Base-by-base conservation (phyloP, 179 eudicot genomes). In the Beta macrorhiza region DNA sequence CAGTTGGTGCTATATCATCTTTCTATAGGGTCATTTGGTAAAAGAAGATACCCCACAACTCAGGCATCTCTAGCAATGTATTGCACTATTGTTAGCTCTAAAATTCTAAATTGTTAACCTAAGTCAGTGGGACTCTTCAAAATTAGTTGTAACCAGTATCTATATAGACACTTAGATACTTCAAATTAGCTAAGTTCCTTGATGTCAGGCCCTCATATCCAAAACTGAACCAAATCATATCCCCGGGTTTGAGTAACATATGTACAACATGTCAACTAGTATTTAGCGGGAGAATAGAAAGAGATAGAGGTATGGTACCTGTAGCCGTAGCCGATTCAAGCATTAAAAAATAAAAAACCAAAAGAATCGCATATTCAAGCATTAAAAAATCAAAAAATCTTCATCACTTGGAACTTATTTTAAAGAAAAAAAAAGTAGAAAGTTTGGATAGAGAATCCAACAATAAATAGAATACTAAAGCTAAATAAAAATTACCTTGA, bases 261-360 rank as follows among this genome's bases (percentile, higher is more conserved):
- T 53, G 47, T 22, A 14, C 76, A 52, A 22, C 44, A 51, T 13
- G 15, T 20, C 5, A 13, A 25, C 63, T 58, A 58, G 19, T 16
- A 14, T 58, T 58, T 15, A 19, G 63, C 68, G 37, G 14, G 1
- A 49, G 52, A 5, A 22, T 1, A n/a, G 74, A 71, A 0, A 5
- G 19, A 47, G 65, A 78, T 42, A 71, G 69, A 32, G 42, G 74
- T 65, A 6, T 12, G 11, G 51, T 84, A 84, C 99, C 97, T 97
- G 93, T 76, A 97, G 85, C 87, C 86, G 74, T 76, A 97, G 81
- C 67, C 99, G 92, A 25, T 25, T 25, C 25, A 25, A 25, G 25
- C 25, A 25, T 25, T 25, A 25, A 25, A 25, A 25, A 25, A 25
- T 25, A 0, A 25, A 25, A 25, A 25, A 25, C 0, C 25, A 25